A percentile compares a stretch with the other conserved stretches of the same genome.
phyloP scores from a whole-genome alignment of 768 basidiomycete species.

The Collybia sp. region DNA sequence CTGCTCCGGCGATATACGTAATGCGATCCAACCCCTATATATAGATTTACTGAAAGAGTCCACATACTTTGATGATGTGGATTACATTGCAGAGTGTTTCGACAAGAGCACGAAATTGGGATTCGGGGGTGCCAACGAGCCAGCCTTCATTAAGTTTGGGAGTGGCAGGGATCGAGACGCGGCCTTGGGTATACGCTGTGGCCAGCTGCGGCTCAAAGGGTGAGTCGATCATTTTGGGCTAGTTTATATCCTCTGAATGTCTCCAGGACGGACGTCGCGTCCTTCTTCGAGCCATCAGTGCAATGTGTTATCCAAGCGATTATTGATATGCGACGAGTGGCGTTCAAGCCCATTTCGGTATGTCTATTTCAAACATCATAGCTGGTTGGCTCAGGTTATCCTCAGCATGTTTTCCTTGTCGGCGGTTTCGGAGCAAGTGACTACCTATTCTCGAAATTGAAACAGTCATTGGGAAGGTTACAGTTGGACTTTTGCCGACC shows the following conservation, averaged over 20 bases:
- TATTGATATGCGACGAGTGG: conserved; percentile 15
- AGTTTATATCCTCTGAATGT: neutral
- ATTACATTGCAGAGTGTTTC: conserved; percentile 36
- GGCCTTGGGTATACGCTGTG: conserved; percentile 34
- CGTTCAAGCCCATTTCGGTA: conserved; percentile 15
- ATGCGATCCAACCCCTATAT: neutral
- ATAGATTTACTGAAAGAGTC: conserved; percentile 37
- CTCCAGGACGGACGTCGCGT: conserved; percentile 25
- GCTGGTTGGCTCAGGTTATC: neutral
- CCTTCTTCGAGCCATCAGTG: conserved; percentile 33
- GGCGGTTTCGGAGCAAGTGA: conserved; percentile 50
- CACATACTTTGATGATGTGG: conserved; percentile 34
- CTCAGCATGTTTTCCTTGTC: conserved; percentile 39
- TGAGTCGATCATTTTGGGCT: conserved; percentile 5
- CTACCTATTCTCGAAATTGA: conserved; percentile 39
- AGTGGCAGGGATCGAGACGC: conserved; percentile 35
- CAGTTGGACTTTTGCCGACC: conserved; percentile 35
- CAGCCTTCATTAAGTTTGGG: conserved; percentile 45
- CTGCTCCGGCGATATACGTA: neutral
- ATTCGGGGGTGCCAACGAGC: conserved; percentile 32
- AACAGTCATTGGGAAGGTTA: conserved; percentile 24
- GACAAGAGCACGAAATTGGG: conserved; percentile 43
- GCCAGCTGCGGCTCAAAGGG: conserved; percentile 40
- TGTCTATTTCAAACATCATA: neutral
- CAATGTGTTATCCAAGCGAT: conserved; percentile 29